phyloP scores from a whole-genome alignment of 2,329 filamentous ascomycete species.

The Macroventuria anomochaeta region DNA sequence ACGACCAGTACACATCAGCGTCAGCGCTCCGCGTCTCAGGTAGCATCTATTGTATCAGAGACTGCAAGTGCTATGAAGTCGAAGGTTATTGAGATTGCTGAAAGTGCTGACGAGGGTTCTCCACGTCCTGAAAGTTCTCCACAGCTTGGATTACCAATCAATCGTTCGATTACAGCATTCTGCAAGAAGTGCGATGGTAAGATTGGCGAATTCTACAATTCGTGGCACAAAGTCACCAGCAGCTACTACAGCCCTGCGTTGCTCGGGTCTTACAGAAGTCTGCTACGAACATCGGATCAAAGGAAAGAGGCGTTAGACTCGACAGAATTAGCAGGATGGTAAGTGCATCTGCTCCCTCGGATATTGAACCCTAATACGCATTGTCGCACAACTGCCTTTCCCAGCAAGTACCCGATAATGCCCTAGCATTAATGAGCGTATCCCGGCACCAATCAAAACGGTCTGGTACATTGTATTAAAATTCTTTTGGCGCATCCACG shows the following conservation, averaged over 20 bases:
- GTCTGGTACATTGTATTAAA: constrained; percentile 40
- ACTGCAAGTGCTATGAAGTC: constrained; percentile 1
- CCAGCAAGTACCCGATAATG: constrained; percentile 36
- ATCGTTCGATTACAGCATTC: constrained; percentile 35
- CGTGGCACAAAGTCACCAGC: constrained; percentile 44
- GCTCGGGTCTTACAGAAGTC: constrained; percentile 43
- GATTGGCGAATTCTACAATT: constrained; percentile 49
- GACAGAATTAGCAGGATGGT: constrained; percentile 48
- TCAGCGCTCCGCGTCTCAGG: constrained; percentile 20
- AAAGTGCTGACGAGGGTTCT: constrained; percentile 22
- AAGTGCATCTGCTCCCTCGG: constrained; percentile 34
- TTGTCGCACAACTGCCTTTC: constrained; percentile 40
- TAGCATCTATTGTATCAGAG: constrained; percentile 12
- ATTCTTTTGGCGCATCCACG: constrained; percentile 44
- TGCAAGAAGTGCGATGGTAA: constrained; percentile 38
- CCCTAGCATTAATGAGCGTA: constrained; percentile 41
- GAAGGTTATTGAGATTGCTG: constrained; percentile 16
- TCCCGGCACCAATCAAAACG: constrained; percentile 42
- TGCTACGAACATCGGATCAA: constrained; percentile 34
- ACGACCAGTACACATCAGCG: constrained; percentile 19
- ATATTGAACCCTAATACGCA: constrained; percentile 25
- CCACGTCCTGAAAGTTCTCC: constrained; percentile 1
- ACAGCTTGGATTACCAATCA: constrained; percentile 17
- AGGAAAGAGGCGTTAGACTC: constrained; percentile 37
- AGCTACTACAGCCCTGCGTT: constrained; percentile 46